Percentiles rank a stretch among this genome's conserved stretches.
phyloP scores from a whole-genome alignment of 2,329 filamentous ascomycete species.

The Thyridium curvatum region DNA sequence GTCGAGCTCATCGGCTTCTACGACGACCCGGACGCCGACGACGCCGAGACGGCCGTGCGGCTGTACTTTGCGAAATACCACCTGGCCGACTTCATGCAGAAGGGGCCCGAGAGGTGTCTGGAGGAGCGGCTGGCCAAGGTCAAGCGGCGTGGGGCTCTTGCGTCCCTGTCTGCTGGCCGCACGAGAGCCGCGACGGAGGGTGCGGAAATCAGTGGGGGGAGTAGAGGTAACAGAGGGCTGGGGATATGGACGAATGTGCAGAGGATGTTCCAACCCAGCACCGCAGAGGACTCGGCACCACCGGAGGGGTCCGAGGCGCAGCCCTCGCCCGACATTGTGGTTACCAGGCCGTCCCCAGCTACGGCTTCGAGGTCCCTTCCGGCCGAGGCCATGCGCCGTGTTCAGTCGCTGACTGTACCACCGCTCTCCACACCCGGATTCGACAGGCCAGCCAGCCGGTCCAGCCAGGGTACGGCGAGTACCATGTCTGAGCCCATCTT shows the following conservation, averaged over 20 bases:
- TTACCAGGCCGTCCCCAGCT: constrained; percentile 22
- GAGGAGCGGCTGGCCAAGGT: constrained; percentile 39
- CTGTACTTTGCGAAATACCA: constrained; percentile 45
- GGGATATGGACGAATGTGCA: constrained; percentile 21
- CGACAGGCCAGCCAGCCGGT: constrained; percentile 19
- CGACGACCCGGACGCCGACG: constrained; percentile 39
- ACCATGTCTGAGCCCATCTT: constrained; percentile 23
- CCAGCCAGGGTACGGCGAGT: constrained; percentile 17
- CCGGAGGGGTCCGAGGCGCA: constrained; percentile 7
- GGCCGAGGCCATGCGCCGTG: constrained; percentile 7
- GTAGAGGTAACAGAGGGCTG: constrained; percentile 9
- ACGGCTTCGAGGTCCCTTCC: constrained; percentile 11
- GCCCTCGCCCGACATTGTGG: constrained; percentile 28
- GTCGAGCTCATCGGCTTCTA: constrained; percentile 57
- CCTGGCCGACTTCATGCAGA: constrained; percentile 47
- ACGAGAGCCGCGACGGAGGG: too few relatives aligned
- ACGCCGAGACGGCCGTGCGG: constrained; percentile 31
- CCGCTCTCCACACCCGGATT: constrained; percentile 18
- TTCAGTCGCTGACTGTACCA: constrained; percentile 25
- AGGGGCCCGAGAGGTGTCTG: constrained; percentile 49
- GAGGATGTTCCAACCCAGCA: constrained; percentile 12
- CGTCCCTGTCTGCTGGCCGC: too few relatives aligned
- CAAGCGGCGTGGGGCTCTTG: neutral
- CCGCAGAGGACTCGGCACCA: neutral
- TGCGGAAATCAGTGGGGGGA: constrained; percentile 1